Conservation (phyloP, 1,139 yeast species). For the Candida buenavistaensis region DNA sequence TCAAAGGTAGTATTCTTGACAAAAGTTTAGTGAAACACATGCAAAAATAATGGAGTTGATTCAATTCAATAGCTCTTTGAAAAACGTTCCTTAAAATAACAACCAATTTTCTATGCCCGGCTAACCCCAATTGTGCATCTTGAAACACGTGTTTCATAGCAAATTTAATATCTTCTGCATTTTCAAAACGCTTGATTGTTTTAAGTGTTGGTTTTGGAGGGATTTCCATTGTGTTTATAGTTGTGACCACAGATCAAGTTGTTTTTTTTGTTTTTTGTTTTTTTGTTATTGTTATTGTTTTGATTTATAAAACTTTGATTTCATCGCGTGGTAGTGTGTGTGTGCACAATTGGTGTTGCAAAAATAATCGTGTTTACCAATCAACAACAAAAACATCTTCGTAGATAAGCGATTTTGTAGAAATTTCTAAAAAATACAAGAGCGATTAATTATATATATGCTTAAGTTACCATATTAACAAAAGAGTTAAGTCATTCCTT, state of each 20-base stretch:
- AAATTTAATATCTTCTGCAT: conserved; percentile 27
- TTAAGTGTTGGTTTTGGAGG: conserved; percentile 18
- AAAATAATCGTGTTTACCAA: no score
- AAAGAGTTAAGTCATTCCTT: no score
- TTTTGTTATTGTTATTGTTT: no score
- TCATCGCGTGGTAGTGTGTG: neutral
- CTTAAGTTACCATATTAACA: no score
- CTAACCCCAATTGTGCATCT: conserved; percentile 71
- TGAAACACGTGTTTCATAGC: conserved; percentile 74
- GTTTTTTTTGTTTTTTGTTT: no score
- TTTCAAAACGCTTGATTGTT: conserved; percentile 23
- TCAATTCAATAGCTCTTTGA: conserved; percentile 52
- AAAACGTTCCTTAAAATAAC: conserved; percentile 63
- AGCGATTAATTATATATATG: no score
- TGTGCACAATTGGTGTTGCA: neutral
- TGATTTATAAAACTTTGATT: no score
- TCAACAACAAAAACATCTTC: no score
- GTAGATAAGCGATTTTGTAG: no score
- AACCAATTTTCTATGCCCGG: conserved; percentile 76
- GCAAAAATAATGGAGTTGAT: conserved; percentile 58
- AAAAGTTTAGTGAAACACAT: conserved; percentile 59
- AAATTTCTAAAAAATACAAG: no score
- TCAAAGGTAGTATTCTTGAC: conserved; percentile 64
- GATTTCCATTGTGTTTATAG: conserved; percentile 5
- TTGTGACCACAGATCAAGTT: no score